Percentiles rank a stretch among this genome's conserved stretches.
Evolutionary conservation across 202 grass and related monocot genomes (phyloP).

Genomic region (Zizania palustris): DNA sequence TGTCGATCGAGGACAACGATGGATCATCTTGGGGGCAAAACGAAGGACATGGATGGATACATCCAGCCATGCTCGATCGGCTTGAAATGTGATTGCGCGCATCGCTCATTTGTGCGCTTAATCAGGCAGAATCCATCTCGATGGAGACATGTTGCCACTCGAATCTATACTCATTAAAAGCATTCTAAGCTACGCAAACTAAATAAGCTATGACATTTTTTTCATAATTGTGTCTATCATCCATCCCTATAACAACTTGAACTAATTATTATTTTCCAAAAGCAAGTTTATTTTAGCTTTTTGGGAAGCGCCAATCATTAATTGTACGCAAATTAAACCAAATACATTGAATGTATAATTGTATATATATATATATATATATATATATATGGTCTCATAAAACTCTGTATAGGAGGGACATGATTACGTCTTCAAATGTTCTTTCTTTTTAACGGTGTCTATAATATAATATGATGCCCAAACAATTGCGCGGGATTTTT

Average conservation of each 20-base stretch:
- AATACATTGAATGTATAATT: background rate
- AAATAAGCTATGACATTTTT: conserved; percentile 23
- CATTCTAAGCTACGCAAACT: conserved; percentile 62
- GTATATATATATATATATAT: no score
- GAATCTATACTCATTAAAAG: conserved; percentile 42
- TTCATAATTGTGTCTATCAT: conserved; percentile 47
- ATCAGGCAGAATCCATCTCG: conserved; percentile 32
- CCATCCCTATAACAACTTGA: conserved; percentile 13
- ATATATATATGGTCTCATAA: no score
- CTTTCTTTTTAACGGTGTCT: no score
- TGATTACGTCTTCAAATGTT: no score
- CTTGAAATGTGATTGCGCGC: conserved; percentile 15
- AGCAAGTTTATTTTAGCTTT: background rate
- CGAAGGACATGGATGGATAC: background rate
- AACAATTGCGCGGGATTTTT: no score
- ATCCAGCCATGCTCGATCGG: background rate
- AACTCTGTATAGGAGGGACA: no score
- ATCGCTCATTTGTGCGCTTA: background rate
- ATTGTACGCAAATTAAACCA: background rate
- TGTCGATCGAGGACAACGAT: background rate
- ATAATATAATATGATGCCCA: no score
- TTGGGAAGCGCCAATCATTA: background rate
- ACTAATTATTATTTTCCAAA: background rate
- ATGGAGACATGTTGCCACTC: conserved; percentile 50
- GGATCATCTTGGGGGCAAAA: background rate